Evolutionary conservation across 306 rosid genomes (phyloP).

Genomic region (Rubus idaeus): DNA sequence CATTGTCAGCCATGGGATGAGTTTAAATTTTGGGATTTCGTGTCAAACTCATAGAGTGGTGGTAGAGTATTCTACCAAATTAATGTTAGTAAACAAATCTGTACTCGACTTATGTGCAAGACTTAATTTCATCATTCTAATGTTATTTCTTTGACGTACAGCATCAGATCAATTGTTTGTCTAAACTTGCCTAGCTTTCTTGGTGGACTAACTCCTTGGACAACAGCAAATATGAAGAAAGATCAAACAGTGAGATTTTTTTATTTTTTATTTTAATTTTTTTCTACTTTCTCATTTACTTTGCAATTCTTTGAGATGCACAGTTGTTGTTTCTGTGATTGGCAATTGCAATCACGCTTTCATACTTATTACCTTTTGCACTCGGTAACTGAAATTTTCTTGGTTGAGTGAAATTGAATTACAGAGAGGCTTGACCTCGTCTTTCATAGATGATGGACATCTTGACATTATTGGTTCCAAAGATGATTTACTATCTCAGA

Average conservation of each 20-base stretch:
- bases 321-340: background rate
- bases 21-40: background rate
- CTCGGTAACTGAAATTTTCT: background rate
- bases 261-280: background rate
- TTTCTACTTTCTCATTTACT: too few species aligned
- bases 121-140: background rate
- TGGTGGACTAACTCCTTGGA: background rate
- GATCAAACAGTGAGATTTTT: conserved; percentile 3
- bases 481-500: background rate
- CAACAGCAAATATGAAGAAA: background rate
- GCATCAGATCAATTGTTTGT: conserved; percentile 10
- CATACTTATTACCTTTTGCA: background rate
- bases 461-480: conserved; percentile 4
- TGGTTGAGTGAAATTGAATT: conserved; percentile 1
- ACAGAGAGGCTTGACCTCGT: background rate
- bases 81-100: background rate
- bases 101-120: background rate
- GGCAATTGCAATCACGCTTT: background rate
- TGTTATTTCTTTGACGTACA: background rate
- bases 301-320: background rate
- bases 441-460: conserved; percentile 3
- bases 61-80: background rate
- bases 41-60: background rate
- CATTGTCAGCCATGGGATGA: background rate
- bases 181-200: conserved; percentile 9